Base-by-base conservation (phyloP, 1,139 yeast genomes). In the Trichomonascaceae sp. region DNA sequence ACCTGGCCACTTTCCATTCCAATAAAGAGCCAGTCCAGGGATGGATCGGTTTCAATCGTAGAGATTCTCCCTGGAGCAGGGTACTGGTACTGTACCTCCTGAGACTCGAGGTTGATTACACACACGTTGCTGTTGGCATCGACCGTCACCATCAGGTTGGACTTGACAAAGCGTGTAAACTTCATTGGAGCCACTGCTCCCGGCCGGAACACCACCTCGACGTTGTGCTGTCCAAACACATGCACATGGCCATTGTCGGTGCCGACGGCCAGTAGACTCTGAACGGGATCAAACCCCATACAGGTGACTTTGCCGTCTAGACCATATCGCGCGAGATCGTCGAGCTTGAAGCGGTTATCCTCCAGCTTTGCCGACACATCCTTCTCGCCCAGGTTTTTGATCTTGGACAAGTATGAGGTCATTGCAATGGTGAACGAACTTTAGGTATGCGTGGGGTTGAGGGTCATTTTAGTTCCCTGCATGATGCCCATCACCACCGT, bases 251-350 rank as follows among this genome's bases (percentile, higher is more conserved):
- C 82, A 9, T 58, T 53, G 28, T 66, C 72, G 0, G 95, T 84
- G 3, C 92, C 77, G 0, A 84, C 61, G 0, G 96, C 97, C 44
- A 85, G 56, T 29, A 89, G 64, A 32, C 93, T 74, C 52, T 89
- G 98, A 1, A 82, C 76, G 1, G 93, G 93, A 53, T 89, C 97
- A 54, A 67, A 81, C 0, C 93, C 93, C 29, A 76, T 57, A 0
- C 81, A 74, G 17, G 71, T 59, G 3, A 81, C 69, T 13, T 56
- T 61, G 2, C 84, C 82, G 16, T 63, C 55, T 29, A 76, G 48
- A 2, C 87, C 87, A 47, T 69, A 73, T 18, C 66, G 54, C 23
- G 65, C 65, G 32, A 68, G 47, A 37, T 50, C 54, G 33, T 54
- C 58, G 4, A 51, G 36, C 28, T 42, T 41, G 63, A 62, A 41